Evolutionary conservation across 768 basidiomycete genomes (phyloP).

Genomic region (Clavaria fumosa): DNA sequence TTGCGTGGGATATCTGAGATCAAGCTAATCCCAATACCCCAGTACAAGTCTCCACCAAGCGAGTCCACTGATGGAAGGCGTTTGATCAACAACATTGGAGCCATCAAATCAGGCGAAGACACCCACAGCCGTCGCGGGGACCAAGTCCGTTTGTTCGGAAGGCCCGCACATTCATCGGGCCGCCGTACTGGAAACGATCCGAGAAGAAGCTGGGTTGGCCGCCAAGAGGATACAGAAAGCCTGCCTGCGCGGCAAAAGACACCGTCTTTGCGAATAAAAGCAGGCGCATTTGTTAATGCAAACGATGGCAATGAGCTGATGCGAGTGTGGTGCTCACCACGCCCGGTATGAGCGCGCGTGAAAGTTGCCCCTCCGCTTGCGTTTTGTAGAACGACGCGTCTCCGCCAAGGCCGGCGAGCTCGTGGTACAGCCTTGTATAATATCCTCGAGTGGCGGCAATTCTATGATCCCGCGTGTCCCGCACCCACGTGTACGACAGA

Average conservation of each 20-base stretch:
- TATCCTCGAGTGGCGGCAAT: constrained; percentile 47
- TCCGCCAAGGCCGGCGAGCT: constrained; percentile 71
- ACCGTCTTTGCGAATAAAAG: constrained; percentile 34
- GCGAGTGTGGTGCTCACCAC: constrained; percentile 27
- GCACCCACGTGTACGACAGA: constrained; percentile 57
- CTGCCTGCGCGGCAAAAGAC: constrained; percentile 58
- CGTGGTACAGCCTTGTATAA: constrained; percentile 46
- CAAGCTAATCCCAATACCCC: constrained; percentile 61
- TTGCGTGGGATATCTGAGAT: constrained; percentile 59
- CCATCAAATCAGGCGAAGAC: constrained; percentile 1
- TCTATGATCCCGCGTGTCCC: constrained; percentile 63
- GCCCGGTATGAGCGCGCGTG: constrained; percentile 40
- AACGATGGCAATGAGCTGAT: constrained; percentile 1
- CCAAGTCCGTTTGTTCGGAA: constrained; percentile 70
- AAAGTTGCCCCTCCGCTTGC: constrained; percentile 49
- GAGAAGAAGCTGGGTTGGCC: constrained; percentile 41
- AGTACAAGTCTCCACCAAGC: constrained; percentile 70
- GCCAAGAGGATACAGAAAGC: constrained; percentile 49
- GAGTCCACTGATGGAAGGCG: constrained; percentile 47
- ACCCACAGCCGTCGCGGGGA: constrained; percentile 54
- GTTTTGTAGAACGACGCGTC: constrained; percentile 64
- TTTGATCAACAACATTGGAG: constrained; percentile 2
- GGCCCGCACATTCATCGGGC: constrained; percentile 69
- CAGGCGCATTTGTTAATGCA: neutral
- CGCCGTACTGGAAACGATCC: constrained; percentile 89